phyloP scores from a whole-genome alignment of 345 rosid genomes.

The Aquilaria sinensis region DNA sequence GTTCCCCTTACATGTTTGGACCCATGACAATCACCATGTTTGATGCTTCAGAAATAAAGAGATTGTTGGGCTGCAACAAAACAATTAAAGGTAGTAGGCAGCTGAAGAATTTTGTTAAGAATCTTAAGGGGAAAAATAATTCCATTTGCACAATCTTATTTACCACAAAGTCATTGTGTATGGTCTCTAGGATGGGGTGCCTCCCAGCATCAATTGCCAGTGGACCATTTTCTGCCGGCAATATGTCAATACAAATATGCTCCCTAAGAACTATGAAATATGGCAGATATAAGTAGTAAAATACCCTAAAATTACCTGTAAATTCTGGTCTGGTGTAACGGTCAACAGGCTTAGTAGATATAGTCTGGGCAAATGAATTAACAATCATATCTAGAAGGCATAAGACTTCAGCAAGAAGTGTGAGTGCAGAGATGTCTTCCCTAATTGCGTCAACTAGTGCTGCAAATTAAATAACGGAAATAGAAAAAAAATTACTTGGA shows the following conservation, averaged over 20 bases:
- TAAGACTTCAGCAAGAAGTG: conserved; percentile 86
- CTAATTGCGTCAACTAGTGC: conserved; percentile 77
- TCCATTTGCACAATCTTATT: conserved; percentile 10
- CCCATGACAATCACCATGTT: conserved; percentile 88
- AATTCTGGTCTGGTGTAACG: conserved; percentile 78
- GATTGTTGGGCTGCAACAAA: conserved; percentile 73
- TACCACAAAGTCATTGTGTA: conserved; percentile 83
- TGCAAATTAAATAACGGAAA: conserved; percentile 28
- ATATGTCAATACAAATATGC: neutral
- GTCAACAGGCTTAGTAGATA: conserved; percentile 85
- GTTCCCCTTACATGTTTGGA: conserved; percentile 78
- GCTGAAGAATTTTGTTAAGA: neutral
- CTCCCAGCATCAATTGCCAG: conserved; percentile 93
- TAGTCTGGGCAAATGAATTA: conserved; percentile 84
- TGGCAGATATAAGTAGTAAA: neutral
- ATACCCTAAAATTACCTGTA: conserved; percentile 43
- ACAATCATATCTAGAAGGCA: conserved; percentile 96
- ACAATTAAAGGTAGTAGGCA: conserved; percentile 3
- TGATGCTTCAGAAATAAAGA: conserved; percentile 90
- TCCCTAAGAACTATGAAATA: conserved; percentile 1
- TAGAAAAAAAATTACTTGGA: no score
- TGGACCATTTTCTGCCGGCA: conserved; percentile 71
- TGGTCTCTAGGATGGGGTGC: conserved; percentile 90
- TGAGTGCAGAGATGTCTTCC: conserved; percentile 67
- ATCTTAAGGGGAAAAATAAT: conserved; percentile 2